Evolutionary conservation across 257 asterid genomes (phyloP), one percentile per base, ranked within the genome.

Genomic region (Solanum chiquidenum): DNA sequence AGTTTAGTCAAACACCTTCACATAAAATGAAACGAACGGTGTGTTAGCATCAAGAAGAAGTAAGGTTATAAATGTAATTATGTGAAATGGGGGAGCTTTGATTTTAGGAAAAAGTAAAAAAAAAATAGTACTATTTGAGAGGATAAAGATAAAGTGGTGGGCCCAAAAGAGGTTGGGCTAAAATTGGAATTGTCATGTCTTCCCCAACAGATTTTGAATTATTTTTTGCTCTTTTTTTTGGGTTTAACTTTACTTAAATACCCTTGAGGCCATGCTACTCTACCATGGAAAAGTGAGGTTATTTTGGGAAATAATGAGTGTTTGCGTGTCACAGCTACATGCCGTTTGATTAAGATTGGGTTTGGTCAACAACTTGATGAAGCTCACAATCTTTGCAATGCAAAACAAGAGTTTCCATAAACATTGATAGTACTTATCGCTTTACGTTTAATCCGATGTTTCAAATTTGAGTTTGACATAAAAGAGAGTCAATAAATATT

Each of bases 331-430:
- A 46, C 20, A 27, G 6, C 9, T 29, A 80, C 1, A 49, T 46
- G 18, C 68, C 85, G 68, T 80, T 21, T 1, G 85, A 80, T 80
- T 29, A 49, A 21, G 68, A 80, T 46, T 85, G 46, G 62, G 90
- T 90, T 89, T 88, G 93, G 87, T 89, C 86, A 90, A 89, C 93
- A 83, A 89, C 93, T 62, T 12, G 18, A 83, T 64, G 85, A 80
- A 80, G 68, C 18, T 80, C 85, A 46, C 29, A 62, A 27, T 46
- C 29, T 80, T 80, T 31, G 42, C 40, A 46, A 46, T 46, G 68
- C 8, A 12, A 80, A 46, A 44, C 60, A 42, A 18, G 85, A 80
- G 29, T 46, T 46, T 79, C 37, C 35, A 7, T 6, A 40, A 23
- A 58, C 12, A 11, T 23, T 12, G 42, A 75, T 38, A 16, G 23